Evolutionary conservation across 768 basidiomycete genomes (phyloP), one percentile per base, ranked within the genome.

Genomic region (Daedalea quercina): DNA sequence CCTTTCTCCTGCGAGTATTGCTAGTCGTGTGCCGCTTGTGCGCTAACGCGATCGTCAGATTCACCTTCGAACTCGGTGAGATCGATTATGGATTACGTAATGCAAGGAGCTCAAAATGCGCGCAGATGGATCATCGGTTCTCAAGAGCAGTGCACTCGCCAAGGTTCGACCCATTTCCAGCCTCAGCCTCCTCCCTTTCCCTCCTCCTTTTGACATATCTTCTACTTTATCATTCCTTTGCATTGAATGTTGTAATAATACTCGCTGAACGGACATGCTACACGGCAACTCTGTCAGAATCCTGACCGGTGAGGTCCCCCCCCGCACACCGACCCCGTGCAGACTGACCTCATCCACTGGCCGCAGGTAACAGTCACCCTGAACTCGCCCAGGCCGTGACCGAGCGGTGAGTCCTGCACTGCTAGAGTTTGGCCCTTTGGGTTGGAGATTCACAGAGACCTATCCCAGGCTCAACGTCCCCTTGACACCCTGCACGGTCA

Each of bases 351-450:
- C 52, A 13, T 52, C 37, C 15, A 35, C 31, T 53, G 24, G 54
- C n/a, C 37, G 12, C 72, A 96, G 94, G 95, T 68, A 95, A 94
- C 73, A 94, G 91, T 70, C 96, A 99, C 75, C 92, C 93, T 64
- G 90, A 94, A 80, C 88, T 99, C 76, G 95, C 95, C 70, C 81
- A 87, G 65, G 78, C 85, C 56, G 93, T 99, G 72, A 90, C 92
- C 65, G 92, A 96, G 80, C 87, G 92, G 95, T 96, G 80, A 86
- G 94, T 79, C 73, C 74, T 74, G 72, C 73, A 73, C 72, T 59
- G 49, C 54, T 60, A 66, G 61, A 69, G 65, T 65, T 42, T 54
- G 56, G 54, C 58, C 43, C 74, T 71, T 73, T 68, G 71, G 70
- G 73, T 75, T 71, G 71, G 70, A 76, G 69, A 77, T 73, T 74